These are phyloP conservation scores for Diaporthe australafricana DNA, from an alignment of 2,329 filamentous ascomycete genomes.

Conservation along the genomic window DNA sequence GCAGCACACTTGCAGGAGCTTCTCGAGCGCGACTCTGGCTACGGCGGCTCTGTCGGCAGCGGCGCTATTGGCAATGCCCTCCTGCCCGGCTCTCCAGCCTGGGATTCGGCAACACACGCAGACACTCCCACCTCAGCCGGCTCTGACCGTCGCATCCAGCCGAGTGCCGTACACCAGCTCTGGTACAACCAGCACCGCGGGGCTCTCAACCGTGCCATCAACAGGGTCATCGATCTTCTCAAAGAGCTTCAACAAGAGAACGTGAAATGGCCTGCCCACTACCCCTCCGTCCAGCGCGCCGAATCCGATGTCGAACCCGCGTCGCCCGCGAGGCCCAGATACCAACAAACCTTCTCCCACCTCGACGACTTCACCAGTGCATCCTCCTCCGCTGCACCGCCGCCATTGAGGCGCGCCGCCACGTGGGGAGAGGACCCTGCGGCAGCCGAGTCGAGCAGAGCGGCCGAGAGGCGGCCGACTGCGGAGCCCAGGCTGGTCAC, in stretches of 20 bases:
- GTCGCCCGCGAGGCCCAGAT: constrained; percentile 68
- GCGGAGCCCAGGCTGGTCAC: constrained; percentile 87
- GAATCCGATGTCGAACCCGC: constrained; percentile 55
- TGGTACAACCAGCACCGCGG: constrained; percentile 95
- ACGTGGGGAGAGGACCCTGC: constrained; percentile 74
- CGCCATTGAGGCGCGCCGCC: constrained; percentile 72
- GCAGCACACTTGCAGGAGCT: constrained; percentile 84
- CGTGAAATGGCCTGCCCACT: constrained; percentile 91
- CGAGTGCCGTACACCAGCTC: constrained; percentile 90
- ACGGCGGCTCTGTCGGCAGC: constrained; percentile 82
- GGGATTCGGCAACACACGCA: constrained; percentile 58
- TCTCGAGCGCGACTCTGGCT: constrained; percentile 90
- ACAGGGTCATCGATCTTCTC: constrained; percentile 84
- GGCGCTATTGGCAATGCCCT: constrained; percentile 61
- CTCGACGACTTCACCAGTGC: constrained; percentile 57
- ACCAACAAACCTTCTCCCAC: constrained; percentile 73
- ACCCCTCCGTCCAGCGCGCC: constrained; percentile 82
- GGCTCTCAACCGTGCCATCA: constrained; percentile 88
- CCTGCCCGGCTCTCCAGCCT: constrained; percentile 50
- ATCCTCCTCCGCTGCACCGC: constrained; percentile 44
- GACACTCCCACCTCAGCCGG: constrained; percentile 61
- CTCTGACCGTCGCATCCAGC: constrained; percentile 75
- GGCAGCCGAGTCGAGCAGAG: constrained; percentile 78
- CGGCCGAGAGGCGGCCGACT: constrained; percentile 69
- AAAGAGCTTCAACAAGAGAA: constrained; percentile 91